Conservation (phyloP, 1,139 yeast species). For the Geotrichum candidum region DNA sequence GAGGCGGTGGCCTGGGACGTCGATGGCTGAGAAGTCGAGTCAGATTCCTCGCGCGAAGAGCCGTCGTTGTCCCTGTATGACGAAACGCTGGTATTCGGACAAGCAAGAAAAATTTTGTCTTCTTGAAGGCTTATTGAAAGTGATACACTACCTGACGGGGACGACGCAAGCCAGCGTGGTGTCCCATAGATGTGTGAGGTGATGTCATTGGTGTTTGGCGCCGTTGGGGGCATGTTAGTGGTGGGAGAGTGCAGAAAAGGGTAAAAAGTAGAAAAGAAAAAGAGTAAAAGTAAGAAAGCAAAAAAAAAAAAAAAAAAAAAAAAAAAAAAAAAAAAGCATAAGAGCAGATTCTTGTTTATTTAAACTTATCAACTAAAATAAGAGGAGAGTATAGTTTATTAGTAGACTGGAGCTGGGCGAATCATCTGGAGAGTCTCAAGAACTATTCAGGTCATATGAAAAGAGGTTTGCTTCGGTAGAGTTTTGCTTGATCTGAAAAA, state of each 20-base stretch:
- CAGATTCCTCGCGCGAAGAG: background rate
- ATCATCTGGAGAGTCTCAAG: too few relatives aligned
- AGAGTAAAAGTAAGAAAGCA: background rate
- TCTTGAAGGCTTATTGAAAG: slow-evolving; percentile 8
- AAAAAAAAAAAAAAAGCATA: background rate
- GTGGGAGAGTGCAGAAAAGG: background rate
- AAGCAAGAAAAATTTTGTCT: slow-evolving; percentile 6
- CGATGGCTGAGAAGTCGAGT: background rate
- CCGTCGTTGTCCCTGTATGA: background rate
- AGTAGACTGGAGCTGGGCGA: too few relatives aligned
- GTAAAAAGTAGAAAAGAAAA: background rate
- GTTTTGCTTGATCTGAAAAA: too few relatives aligned
- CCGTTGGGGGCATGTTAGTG: background rate
- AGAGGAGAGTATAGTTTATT: too few relatives aligned
- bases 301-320: background rate
- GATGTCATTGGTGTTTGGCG: background rate
- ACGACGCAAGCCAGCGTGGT: background rate
- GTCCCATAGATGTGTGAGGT: background rate
- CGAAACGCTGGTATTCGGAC: slow-evolving; percentile 2
- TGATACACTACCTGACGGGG: slow-evolving; percentile 1
- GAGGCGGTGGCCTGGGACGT: background rate
- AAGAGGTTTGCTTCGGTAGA: too few relatives aligned
- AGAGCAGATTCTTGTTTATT: background rate
- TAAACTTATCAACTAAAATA: background rate
- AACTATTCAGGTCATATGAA: too few relatives aligned